These are phyloP conservation scores for Aureobasidium sp. DNA, from an alignment of 2,329 filamentous ascomycete species.

Conservation along the genomic window DNA sequence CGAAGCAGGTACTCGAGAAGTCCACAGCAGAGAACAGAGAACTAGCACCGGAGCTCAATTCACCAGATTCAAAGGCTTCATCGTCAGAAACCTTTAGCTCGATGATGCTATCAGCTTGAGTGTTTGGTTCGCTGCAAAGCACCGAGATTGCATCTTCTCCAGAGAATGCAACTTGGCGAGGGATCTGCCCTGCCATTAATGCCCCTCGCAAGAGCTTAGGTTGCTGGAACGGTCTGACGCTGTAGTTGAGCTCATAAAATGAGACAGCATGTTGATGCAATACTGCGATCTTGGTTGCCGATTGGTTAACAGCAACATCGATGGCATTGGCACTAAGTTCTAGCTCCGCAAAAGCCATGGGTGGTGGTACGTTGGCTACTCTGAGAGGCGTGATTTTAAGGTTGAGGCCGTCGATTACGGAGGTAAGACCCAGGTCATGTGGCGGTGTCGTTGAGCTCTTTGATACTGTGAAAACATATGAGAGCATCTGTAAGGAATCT, in stretches of 20 bases:
- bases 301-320: slow-evolving; percentile 66
- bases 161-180: slow-evolving; percentile 43
- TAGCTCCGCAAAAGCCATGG: slow-evolving; percentile 80
- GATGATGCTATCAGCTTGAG: background rate
- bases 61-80: background rate
- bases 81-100: slow-evolving; percentile 5
- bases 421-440: slow-evolving; percentile 69
- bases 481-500: slow-evolving; percentile 34
- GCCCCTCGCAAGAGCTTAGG: slow-evolving; percentile 27
- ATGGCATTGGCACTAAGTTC: slow-evolving; percentile 54
- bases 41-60: background rate
- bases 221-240: slow-evolving; percentile 43
- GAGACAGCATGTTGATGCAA: slow-evolving; percentile 61
- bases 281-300: slow-evolving; percentile 61
- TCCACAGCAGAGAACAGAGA: slow-evolving; percentile 14
- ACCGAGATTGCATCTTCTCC: slow-evolving; percentile 32
- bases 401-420: slow-evolving; percentile 73
- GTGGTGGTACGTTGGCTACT: slow-evolving; percentile 79
- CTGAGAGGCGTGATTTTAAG: slow-evolving; percentile 82
- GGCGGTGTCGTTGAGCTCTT: slow-evolving; percentile 64
- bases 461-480: slow-evolving; percentile 62
- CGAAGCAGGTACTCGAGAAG: slow-evolving; percentile 21
- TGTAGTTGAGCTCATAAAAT: slow-evolving; percentile 62
- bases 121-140: slow-evolving; percentile 24
- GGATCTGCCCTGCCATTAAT: background rate